A percentile compares a stretch with the other conserved stretches of the same genome.
These are phyloP conservation scores for Alternaria triticimaculans DNA, from an alignment of 2,329 filamentous ascomycete genomes.

Conservation along the genomic window DNA sequence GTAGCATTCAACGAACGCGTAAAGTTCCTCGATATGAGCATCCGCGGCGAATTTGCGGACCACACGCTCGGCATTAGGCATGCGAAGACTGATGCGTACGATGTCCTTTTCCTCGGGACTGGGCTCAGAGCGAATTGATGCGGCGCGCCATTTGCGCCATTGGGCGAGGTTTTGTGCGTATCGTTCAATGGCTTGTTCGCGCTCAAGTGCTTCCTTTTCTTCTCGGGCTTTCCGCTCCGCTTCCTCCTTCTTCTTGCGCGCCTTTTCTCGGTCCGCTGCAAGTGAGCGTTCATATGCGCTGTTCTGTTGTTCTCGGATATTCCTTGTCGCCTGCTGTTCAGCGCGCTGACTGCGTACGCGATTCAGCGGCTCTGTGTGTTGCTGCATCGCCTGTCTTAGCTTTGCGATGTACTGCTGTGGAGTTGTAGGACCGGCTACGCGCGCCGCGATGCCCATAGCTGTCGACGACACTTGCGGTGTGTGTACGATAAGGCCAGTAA, in stretches of 20 bases:
- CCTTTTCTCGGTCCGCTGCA: conserved; percentile 84
- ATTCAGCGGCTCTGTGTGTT: conserved; percentile 77
- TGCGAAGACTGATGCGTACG: conserved; percentile 71
- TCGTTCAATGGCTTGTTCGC: conserved; percentile 66
- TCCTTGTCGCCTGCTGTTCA: conserved; percentile 82
- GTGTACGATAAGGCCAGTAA: conserved; percentile 83
- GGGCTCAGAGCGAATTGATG: conserved; percentile 73
- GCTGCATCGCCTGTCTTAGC: conserved; percentile 73
- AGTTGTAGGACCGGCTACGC: conserved; percentile 75
- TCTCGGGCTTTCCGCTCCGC: conserved; percentile 67
- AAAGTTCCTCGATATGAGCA: conserved; percentile 84
- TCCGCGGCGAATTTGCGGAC: conserved; percentile 74
- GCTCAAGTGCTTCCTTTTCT: conserved; percentile 71
- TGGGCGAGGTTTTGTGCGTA: conserved; percentile 63
- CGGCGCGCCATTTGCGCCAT: conserved; percentile 83
- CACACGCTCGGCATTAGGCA: conserved; percentile 73
- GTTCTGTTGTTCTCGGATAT: conserved; percentile 85
- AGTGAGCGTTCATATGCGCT: conserved; percentile 91
- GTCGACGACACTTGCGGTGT: conserved; percentile 84
- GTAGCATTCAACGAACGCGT: conserved; percentile 95
- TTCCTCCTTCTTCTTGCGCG: conserved; percentile 76
- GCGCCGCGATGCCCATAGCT: conserved; percentile 87
- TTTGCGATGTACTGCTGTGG: conserved; percentile 76
- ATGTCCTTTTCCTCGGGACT: conserved; percentile 67
- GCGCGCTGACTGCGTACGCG: conserved; percentile 76